Percentiles rank a stretch among this genome's conserved stretches.
Conservation (phyloP, 2,329 filamentous ascomycete genomes). For the Fusarium tupiense region DNA sequence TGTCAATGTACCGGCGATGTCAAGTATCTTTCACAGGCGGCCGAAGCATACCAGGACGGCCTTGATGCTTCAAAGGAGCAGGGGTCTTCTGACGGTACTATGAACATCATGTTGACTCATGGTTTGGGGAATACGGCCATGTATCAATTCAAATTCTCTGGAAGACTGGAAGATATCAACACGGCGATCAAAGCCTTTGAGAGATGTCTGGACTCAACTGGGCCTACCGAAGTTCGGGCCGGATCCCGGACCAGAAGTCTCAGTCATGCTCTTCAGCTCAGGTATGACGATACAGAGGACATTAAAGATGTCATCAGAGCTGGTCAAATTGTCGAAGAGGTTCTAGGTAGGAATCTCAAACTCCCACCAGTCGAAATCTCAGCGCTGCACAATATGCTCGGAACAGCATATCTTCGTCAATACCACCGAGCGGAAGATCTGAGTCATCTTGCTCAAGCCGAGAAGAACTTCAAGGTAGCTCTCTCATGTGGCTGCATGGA, state of each 20-base stretch:
- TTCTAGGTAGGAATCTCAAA: neutral
- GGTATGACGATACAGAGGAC: neutral
- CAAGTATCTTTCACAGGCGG: neutral
- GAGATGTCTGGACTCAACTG: neutral
- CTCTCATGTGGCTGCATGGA: neutral
- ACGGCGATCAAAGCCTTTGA: neutral
- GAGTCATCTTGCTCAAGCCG: neutral
- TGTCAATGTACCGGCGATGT: neutral
- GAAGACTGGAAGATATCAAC: neutral
- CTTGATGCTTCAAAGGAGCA: neutral
- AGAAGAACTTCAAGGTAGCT: neutral
- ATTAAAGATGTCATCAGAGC: neutral
- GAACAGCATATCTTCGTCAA: neutral
- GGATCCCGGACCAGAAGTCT: neutral
- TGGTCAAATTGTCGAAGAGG: neutral
- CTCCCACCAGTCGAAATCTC: neutral
- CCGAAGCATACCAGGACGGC: neutral
- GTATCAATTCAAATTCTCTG: neutral
- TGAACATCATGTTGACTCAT: neutral
- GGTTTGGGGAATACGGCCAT: neutral
- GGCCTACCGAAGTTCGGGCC: neutral
- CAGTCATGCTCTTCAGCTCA: neutral
- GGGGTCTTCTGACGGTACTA: rapidly evolving
- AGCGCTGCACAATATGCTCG: neutral
- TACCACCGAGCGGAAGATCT: neutral